Evolutionary conservation across 148 eudicot species (phyloP).

Genomic region (Suaeda aralocaspica): DNA sequence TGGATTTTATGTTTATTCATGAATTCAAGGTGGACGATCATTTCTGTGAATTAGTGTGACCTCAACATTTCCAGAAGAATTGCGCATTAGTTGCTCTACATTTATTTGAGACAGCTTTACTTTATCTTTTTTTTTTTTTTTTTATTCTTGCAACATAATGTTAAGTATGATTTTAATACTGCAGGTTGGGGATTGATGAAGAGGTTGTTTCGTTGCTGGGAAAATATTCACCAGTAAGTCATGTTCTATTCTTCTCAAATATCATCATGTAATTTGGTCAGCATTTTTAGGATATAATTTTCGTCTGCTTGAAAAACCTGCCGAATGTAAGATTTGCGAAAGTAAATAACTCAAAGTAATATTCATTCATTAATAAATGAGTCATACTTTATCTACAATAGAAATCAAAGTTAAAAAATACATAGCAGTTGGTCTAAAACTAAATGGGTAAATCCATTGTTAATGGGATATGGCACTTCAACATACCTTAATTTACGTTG

Average conservation of each 20-base stretch:
- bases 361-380: no score
- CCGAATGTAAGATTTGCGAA: not conserved
- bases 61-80: not conserved
- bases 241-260: not conserved
- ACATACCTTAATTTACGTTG: no score
- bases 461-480: no score
- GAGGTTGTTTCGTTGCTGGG: constrained; percentile 88
- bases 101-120: not conserved
- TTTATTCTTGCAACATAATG: not conserved
- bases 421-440: no score
- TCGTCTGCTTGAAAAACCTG: not conserved
- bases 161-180: constrained; percentile 19
- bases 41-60: not conserved
- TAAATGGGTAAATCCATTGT: no score
- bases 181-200: constrained; percentile 95
- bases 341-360: no score
- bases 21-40: not conserved
- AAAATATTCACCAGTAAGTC: constrained; percentile 47
- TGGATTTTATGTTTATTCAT: not conserved
- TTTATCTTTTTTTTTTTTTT: not conserved
- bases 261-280: not conserved
- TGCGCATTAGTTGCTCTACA: constrained; percentile 8
- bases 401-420: no score
- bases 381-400: no score
- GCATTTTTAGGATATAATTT: not conserved